Evolutionary conservation across 2,329 filamentous ascomycete species (phyloP).

Genomic region (Cryphonectria nitschkei): DNA sequence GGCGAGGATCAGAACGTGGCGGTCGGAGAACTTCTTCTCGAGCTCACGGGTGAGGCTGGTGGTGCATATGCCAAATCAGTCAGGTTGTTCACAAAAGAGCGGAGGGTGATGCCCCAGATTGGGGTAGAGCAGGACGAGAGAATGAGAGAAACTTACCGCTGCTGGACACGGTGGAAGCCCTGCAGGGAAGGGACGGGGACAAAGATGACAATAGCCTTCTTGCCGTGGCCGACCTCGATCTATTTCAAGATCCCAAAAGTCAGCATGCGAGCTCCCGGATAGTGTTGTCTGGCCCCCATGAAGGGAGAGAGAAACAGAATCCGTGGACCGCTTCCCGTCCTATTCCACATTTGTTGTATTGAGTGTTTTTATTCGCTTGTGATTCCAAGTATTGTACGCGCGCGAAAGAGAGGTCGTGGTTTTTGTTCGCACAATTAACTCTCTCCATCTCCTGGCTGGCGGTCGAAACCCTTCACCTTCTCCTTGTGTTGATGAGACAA

Average conservation of each 20-base stretch:
- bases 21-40: conserved; percentile 99
- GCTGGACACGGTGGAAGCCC: conserved; percentile 99
- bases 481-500: neutral
- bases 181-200: conserved; percentile 98
- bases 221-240: conserved; percentile 99
- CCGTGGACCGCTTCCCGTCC: conserved; percentile 78
- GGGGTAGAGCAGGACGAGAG: neutral
- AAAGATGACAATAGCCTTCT: conserved; percentile 99
- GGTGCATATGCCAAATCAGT: neutral
- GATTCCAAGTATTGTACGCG: conserved; percentile 6
- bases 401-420: neutral
- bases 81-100: too few relatives aligned
- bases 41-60: conserved; percentile 96
- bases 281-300: conserved; percentile 34
- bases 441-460: neutral
- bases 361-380: conserved; percentile 22
- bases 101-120: neutral
- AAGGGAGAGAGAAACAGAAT: conserved; percentile 41
- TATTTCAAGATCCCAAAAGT: conserved; percentile 67
- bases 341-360: conserved; percentile 53
- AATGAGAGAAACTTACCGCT: conserved; percentile 73
- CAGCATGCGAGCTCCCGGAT: conserved; percentile 77
- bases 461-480: neutral
- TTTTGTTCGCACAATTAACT: neutral
- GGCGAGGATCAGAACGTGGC: conserved; percentile 98